These are phyloP conservation scores for Microcera coccophila DNA, from an alignment of 2,329 filamentous ascomycete species.

Conservation along the genomic window DNA sequence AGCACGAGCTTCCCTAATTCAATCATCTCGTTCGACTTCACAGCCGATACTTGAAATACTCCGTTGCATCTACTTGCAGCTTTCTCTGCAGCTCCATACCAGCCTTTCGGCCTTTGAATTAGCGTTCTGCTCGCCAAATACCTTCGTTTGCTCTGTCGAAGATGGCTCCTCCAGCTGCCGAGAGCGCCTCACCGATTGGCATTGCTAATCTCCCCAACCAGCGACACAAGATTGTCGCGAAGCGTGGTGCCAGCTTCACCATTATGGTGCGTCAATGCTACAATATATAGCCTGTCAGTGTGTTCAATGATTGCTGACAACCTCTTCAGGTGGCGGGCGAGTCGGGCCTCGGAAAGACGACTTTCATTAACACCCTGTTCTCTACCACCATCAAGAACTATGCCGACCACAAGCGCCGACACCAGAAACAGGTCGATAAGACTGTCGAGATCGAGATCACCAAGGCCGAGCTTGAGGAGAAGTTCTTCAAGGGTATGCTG, in stretches of 20 bases:
- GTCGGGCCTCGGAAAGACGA: conserved; percentile 97
- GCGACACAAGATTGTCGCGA: conserved; percentile 70
- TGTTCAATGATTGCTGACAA: conserved; percentile 12
- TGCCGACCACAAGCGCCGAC: conserved; percentile 97
- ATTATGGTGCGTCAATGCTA: conserved; percentile 77
- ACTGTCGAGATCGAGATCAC: conserved; percentile 99
- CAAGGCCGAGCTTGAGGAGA: conserved; percentile 99
- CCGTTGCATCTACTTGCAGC: conserved; percentile 17
- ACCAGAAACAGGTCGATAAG: conserved; percentile 99
- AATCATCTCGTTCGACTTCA: conserved; percentile 28
- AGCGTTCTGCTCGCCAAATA: conserved; percentile 4
- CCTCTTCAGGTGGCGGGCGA: conserved; percentile 82
- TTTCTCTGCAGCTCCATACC: conserved; percentile 3
- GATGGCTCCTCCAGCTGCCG: conserved; percentile 57
- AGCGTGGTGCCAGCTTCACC: conserved; percentile 94
- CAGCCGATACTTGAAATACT: conserved; percentile 17
- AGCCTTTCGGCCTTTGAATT: neutral
- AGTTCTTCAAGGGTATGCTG: conserved; percentile 95
- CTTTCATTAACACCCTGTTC: conserved; percentile 99
- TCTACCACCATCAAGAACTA: conserved; percentile 99
- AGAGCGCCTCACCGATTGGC: conserved; percentile 65
- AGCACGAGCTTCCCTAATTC: conserved; percentile 26
- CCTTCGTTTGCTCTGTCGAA: conserved; percentile 14
- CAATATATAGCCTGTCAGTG: no score
- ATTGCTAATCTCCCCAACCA: conserved; percentile 72